phyloP scores from a whole-genome alignment of 2,329 filamentous ascomycete species.

The Helminthosporium solani region DNA sequence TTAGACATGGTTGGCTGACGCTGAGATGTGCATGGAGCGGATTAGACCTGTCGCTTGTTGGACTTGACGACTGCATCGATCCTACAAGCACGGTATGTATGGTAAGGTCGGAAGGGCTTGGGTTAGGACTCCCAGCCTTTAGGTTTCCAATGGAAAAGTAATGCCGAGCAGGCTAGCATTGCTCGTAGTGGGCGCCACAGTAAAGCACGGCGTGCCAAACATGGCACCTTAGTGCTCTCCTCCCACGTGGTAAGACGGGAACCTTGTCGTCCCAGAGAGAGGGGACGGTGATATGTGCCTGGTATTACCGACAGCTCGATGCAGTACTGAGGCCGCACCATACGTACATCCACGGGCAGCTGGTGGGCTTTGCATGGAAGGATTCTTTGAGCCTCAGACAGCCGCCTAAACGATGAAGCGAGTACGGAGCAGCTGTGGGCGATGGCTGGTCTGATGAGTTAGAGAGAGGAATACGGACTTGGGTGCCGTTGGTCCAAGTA shows the following conservation, averaged over 20 bases:
- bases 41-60: slow-evolving; percentile 8
- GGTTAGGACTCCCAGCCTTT: slow-evolving; percentile 1
- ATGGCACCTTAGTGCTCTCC: slow-evolving; percentile 1
- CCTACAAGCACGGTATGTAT: slow-evolving; percentile 6
- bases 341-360: slow-evolving; percentile 6
- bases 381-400: slow-evolving; percentile 3
- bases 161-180: slow-evolving; percentile 2
- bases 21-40: slow-evolving; percentile 8
- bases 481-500: slow-evolving; percentile 6
- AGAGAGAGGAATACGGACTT: slow-evolving; percentile 5
- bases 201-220: background rate
- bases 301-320: slow-evolving; percentile 7
- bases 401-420: background rate
- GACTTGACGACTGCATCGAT: slow-evolving; percentile 1
- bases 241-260: slow-evolving; percentile 15
- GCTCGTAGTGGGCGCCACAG: slow-evolving; percentile 2
- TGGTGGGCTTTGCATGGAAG: slow-evolving; percentile 3
- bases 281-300: slow-evolving; percentile 7
- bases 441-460: background rate
- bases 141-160: slow-evolving; percentile 4
- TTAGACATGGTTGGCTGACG: slow-evolving; percentile 10
- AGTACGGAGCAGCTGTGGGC: slow-evolving; percentile 1
- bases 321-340: background rate
- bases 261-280: slow-evolving; percentile 8
- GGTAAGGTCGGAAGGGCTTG: slow-evolving; percentile 5